Percentiles rank a stretch among this genome's conserved stretches.
These are phyloP conservation scores for Trapa incisa DNA, from an alignment of 345 rosid genomes.

Conservation along the genomic window DNA sequence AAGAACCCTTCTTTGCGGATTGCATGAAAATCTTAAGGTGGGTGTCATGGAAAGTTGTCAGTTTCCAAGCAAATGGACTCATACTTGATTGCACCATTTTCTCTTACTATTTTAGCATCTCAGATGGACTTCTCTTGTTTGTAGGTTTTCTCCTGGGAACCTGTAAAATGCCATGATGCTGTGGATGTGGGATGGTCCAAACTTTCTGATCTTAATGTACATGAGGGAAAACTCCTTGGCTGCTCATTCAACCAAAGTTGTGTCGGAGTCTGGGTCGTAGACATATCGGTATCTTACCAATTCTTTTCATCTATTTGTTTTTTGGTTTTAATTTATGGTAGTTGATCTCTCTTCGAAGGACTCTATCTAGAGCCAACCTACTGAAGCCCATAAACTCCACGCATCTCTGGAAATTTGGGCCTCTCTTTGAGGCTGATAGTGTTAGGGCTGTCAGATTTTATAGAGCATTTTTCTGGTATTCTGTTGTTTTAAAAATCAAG, in stretches of 20 bases:
- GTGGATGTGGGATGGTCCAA: constrained; percentile 99
- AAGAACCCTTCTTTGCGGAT: constrained; percentile 83
- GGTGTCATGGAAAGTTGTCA: constrained; percentile 1
- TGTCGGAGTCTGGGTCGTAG: constrained; percentile 98
- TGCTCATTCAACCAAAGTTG: constrained; percentile 97
- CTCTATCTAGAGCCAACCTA: not conserved
- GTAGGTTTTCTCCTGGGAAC: constrained; percentile 97
- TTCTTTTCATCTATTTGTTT: not conserved
- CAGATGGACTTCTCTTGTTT: constrained; percentile 9
- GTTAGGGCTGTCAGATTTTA: too few relatives aligned
- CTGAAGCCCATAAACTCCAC: not conserved
- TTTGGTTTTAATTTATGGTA: constrained; percentile 4
- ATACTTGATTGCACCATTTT: constrained; percentile 10
- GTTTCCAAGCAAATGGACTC: constrained; percentile 1
- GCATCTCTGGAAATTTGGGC: not conserved
- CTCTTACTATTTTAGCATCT: constrained; percentile 5
- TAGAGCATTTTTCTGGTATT: too few relatives aligned
- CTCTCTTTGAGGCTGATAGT: not conserved
- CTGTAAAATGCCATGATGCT: constrained; percentile 69
- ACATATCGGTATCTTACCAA: constrained; percentile 55
- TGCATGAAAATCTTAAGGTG: constrained; percentile 88
- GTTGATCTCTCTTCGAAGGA: not conserved
- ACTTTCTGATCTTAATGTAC: constrained; percentile 87
- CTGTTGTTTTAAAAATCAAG: too few relatives aligned
- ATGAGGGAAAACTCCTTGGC: constrained; percentile 96